These are phyloP conservation scores for Oxyria digyna DNA, from an alignment of 148 eudicot genomes.

Conservation along the genomic window DNA sequence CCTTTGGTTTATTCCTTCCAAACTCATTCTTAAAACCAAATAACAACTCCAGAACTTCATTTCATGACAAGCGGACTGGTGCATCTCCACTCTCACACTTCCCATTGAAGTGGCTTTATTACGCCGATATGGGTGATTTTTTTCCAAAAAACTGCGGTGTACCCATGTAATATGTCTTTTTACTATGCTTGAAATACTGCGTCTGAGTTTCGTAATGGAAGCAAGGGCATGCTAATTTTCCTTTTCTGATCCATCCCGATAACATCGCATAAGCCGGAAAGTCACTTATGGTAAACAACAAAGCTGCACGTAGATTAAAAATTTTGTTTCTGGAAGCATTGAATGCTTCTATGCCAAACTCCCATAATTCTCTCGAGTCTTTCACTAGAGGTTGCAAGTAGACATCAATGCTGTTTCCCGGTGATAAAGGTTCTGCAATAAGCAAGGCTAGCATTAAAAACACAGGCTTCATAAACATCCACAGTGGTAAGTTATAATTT, in stretches of 20 bases:
- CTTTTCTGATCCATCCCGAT: not conserved
- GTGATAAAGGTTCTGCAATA: conserved; percentile 8
- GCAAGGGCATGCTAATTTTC: not conserved
- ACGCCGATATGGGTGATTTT: not conserved
- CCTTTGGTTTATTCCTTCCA: not conserved
- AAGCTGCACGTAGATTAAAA: too few relatives aligned
- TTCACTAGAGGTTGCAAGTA: not conserved
- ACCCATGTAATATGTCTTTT: too few relatives aligned
- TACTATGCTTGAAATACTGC: too few relatives aligned
- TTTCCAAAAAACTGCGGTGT: not conserved
- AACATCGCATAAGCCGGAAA: too few relatives aligned
- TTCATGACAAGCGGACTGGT: not conserved
- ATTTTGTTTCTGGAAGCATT: too few relatives aligned
- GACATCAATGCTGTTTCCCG: conserved; percentile 15
- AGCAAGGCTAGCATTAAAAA: conserved; percentile 17
- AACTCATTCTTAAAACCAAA: not conserved
- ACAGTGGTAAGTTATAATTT: conserved; percentile 12
- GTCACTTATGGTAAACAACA: too few relatives aligned
- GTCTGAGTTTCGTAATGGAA: too few relatives aligned
- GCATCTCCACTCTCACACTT: not conserved
- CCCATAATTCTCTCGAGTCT: not conserved
- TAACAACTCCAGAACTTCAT: not conserved
- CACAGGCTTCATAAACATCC: conserved; percentile 13
- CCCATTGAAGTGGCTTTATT: not conserved
- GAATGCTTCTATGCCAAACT: not conserved